Conservation (phyloP, 208 protist species). For the Trypanosoma mega region DNA sequence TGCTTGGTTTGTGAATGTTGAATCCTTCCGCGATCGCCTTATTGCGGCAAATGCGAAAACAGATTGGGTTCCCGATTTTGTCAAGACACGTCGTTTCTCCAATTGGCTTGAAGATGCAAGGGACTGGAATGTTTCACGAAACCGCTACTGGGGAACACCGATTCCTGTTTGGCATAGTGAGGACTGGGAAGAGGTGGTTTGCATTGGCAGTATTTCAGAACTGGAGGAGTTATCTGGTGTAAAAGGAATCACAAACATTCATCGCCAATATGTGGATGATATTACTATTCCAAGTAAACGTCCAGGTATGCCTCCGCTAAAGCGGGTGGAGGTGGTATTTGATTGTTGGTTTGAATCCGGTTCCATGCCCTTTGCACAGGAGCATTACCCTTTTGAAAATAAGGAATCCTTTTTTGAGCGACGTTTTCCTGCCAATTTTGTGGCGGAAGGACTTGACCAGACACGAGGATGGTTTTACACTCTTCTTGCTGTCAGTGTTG, state of each 20-base stretch:
- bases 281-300: conserved; percentile 97
- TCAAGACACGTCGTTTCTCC: conserved; percentile 98
- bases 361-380: conserved; percentile 99
- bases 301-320: conserved; percentile 83
- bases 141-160: conserved; percentile 99
- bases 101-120: conserved; percentile 98
- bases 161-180: conserved; percentile 99
- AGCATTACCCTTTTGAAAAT: conserved; percentile 99
- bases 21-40: conserved; percentile 94
- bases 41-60: conserved; percentile 94
- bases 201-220: conserved; percentile 96
- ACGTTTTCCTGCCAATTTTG: conserved; percentile 99
- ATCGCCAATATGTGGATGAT: conserved; percentile 97
- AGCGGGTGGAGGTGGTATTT: conserved; percentile 98
- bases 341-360: conserved; percentile 99
- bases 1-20: conserved; percentile 99
- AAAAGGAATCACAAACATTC: conserved; percentile 94
- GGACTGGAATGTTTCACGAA: conserved; percentile 99
- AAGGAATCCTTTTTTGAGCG: conserved; percentile 90
- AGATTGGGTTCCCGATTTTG: conserved; percentile 98
- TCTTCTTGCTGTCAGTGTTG: conserved; percentile 98
- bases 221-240: conserved; percentile 94
- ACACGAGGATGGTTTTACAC: conserved; percentile 99
- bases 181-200: conserved; percentile 96
- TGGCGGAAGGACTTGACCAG: conserved; percentile 99